These are phyloP conservation scores for Pleomassaria siparia DNA, from an alignment of 2,329 filamentous ascomycete species.

Conservation along the genomic window DNA sequence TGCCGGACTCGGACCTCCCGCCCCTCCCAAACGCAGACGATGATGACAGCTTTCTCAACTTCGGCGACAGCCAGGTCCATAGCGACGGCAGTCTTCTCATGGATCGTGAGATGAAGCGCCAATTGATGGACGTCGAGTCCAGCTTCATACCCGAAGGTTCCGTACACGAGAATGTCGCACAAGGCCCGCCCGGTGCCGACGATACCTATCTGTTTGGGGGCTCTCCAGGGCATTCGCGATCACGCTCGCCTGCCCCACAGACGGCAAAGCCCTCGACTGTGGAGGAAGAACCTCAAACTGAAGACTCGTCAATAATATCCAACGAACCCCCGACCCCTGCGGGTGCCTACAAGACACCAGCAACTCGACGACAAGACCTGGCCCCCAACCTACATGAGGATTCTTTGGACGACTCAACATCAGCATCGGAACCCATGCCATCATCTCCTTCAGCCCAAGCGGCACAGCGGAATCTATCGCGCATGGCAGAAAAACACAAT, in stretches of 20 bases:
- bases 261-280: constrained; percentile 8
- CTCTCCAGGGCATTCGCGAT: constrained; percentile 34
- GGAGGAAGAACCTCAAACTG: constrained; percentile 16
- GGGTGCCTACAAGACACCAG: constrained; percentile 47
- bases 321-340: constrained; percentile 43
- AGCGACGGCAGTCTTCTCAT: constrained; percentile 50
- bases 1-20: constrained; percentile 43
- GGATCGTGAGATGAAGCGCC: constrained; percentile 61
- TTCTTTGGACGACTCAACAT: constrained; percentile 27
- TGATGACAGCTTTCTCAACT: constrained; percentile 43
- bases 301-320: constrained; percentile 32
- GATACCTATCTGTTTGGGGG: constrained; percentile 51
- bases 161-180: constrained; percentile 24
- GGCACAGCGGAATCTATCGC: constrained; percentile 37
- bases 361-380: constrained; percentile 27
- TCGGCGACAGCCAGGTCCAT: constrained; percentile 30
- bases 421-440: constrained; percentile 37
- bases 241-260: constrained; percentile 16
- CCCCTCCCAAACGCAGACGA: constrained; percentile 44
- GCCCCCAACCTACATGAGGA: constrained; percentile 21
- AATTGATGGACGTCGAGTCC: constrained; percentile 64
- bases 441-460: constrained; percentile 49
- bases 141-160: constrained; percentile 62
- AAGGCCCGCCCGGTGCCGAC: constrained; percentile 41
- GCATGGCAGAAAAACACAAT: constrained; percentile 11